A percentile compares a stretch with the other conserved stretches of the same genome.
phyloP scores from a whole-genome alignment of 2,329 filamentous ascomycete species.

The Aspergillus sp. region DNA sequence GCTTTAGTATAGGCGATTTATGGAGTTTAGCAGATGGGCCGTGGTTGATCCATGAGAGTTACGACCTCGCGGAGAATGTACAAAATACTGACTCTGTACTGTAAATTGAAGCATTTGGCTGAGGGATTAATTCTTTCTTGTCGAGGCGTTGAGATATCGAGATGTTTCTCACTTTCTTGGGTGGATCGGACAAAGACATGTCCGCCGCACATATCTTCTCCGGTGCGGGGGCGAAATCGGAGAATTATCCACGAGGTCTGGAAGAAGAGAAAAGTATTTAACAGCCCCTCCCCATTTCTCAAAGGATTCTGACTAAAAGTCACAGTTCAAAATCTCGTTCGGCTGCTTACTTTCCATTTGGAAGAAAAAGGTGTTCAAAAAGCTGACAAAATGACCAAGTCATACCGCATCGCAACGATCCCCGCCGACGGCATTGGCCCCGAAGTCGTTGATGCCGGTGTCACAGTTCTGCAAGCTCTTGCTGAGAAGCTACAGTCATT shows the following conservation, averaged over 20 bases:
- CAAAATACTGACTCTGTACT: neutral
- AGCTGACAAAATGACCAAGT: conserved; percentile 15
- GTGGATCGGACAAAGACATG: conserved; percentile 9
- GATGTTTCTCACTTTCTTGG: neutral
- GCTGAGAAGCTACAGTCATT: conserved; percentile 54
- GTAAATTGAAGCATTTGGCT: neutral
- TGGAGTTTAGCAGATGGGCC: conserved; percentile 37
- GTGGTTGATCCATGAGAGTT: conserved; percentile 31
- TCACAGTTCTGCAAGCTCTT: conserved; percentile 57
- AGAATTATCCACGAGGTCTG: neutral
- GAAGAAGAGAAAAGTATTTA: conserved; percentile 2
- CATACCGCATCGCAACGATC: conserved; percentile 61
- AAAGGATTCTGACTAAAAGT: neutral
- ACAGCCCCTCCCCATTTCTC: neutral
- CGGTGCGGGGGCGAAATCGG: conserved; percentile 7
- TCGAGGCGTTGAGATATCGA: neutral
- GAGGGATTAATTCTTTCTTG: neutral
- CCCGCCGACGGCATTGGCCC: conserved; percentile 69
- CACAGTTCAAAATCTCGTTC: neutral
- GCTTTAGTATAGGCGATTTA: conserved; percentile 17
- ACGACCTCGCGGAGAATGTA: conserved; percentile 2
- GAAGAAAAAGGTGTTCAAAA: neutral
- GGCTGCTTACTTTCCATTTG: neutral
- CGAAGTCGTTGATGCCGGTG: conserved; percentile 65
- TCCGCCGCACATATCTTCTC: conserved; percentile 9